Evolutionary conservation across 768 basidiomycete species (phyloP).

Genomic region (Phylloporus arenicola): DNA sequence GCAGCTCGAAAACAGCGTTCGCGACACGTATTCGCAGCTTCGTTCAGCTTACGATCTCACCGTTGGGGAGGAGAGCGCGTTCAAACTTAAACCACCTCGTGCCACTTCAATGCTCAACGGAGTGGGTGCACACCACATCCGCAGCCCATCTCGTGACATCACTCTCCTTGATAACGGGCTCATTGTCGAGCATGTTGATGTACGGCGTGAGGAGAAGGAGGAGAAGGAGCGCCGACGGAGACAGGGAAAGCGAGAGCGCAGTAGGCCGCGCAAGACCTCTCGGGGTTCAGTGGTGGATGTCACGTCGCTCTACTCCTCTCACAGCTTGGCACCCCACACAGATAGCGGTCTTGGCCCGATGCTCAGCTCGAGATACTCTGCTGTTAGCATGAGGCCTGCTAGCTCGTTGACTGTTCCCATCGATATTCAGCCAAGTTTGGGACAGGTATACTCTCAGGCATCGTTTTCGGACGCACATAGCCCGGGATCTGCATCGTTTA

Average conservation of each 20-base stretch:
- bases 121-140: slow-evolving; percentile 33
- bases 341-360: slow-evolving; percentile 55
- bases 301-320: slow-evolving; percentile 65
- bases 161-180: slow-evolving; percentile 84
- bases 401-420: slow-evolving; percentile 57
- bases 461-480: slow-evolving; percentile 81
- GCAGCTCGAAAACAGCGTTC: slow-evolving; percentile 68
- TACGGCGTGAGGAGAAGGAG: slow-evolving; percentile 73
- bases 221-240: slow-evolving; percentile 63
- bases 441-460: slow-evolving; percentile 67
- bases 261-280: slow-evolving; percentile 65
- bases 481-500: slow-evolving; percentile 58
- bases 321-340: slow-evolving; percentile 48
- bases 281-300: slow-evolving; percentile 67
- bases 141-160: slow-evolving; percentile 61
- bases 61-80: slow-evolving; percentile 48
- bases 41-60: slow-evolving; percentile 70
- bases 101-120: slow-evolving; percentile 33
- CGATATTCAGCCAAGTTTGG: slow-evolving; percentile 53
- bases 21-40: slow-evolving; percentile 74
- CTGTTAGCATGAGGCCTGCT: slow-evolving; percentile 50
- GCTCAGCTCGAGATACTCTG: slow-evolving; percentile 58
- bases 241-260: slow-evolving; percentile 57
- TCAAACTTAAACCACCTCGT: slow-evolving; percentile 65
- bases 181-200: slow-evolving; percentile 84